Percentiles rank a stretch among this genome's conserved stretches.
Evolutionary conservation across 148 eudicot genomes (phyloP).

Genomic region (Gaultheria prostrata): DNA sequence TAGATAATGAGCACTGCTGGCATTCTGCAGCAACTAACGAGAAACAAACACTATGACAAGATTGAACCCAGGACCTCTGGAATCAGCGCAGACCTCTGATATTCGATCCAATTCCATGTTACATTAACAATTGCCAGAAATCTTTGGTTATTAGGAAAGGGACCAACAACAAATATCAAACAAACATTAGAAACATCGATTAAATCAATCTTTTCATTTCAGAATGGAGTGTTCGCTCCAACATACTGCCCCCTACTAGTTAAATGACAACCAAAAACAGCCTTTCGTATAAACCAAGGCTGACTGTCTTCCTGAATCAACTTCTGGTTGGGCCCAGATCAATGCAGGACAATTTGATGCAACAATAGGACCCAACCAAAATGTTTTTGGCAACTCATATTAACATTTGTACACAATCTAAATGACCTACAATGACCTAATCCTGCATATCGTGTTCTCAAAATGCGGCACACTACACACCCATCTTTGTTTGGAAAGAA

Average conservation of each 20-base stretch:
- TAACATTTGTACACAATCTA: not conserved
- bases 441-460: not conserved
- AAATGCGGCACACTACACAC: not conserved
- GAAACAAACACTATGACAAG: not conserved
- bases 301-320: not conserved
- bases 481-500: not conserved
- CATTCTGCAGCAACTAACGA: not conserved
- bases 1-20: not conserved
- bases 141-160: not conserved
- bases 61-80: not conserved
- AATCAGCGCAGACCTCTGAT: not conserved
- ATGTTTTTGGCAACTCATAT: not conserved
- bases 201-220: not conserved
- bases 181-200: not conserved
- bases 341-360: not conserved
- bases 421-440: not conserved
- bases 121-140: not conserved
- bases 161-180: not conserved
- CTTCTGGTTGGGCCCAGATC: not conserved
- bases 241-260: no score
- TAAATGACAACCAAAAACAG: not conserved
- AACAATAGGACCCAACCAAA: constrained; percentile 3
- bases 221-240: not conserved
- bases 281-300: not conserved
- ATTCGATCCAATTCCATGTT: not conserved